A percentile compares a stretch with the other conserved stretches of the same genome.
phyloP scores from a whole-genome alignment of 169 alveolate genomes.

The Plasmodium reichenowi region DNA sequence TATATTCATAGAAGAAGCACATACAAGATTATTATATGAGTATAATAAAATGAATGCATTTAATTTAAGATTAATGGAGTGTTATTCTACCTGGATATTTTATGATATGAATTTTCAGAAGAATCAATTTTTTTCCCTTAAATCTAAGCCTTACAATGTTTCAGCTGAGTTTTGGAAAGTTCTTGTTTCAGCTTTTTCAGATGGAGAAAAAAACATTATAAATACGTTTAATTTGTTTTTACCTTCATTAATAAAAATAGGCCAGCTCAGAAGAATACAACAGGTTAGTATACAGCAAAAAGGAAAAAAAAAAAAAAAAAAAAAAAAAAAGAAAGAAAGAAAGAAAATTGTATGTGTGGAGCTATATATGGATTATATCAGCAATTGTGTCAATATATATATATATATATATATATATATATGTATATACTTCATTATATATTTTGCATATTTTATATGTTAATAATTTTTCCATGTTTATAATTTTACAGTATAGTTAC shows the following conservation, averaged over 20 bases:
- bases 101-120: conserved; percentile 34
- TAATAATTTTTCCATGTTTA: neutral
- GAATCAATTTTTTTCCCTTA: conserved; percentile 26
- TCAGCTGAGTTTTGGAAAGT: conserved; percentile 57
- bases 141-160: conserved; percentile 47
- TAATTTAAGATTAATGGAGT: conserved; percentile 49
- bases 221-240: conserved; percentile 35
- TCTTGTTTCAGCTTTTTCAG: conserved; percentile 50
- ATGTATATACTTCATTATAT: neutral
- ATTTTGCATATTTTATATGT: neutral
- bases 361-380: no score
- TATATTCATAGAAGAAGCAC: conserved; percentile 4
- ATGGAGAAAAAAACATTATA: conserved; percentile 52
- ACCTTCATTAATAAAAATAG: conserved; percentile 60
- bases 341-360: no score
- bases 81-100: conserved; percentile 47
- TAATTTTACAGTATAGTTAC: conserved; percentile 58
- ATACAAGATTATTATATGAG: conserved; percentile 17
- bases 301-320: no score
- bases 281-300: conserved; percentile 19
- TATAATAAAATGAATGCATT: conserved; percentile 32
- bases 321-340: no score
- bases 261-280: conserved; percentile 58
- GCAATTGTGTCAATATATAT: neutral
- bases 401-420: conserved; percentile 2